Percentiles rank a stretch among this genome's conserved stretches.
Conservation (phyloP, 805 yeast genomes). For the Yamadazyma sp. region DNA sequence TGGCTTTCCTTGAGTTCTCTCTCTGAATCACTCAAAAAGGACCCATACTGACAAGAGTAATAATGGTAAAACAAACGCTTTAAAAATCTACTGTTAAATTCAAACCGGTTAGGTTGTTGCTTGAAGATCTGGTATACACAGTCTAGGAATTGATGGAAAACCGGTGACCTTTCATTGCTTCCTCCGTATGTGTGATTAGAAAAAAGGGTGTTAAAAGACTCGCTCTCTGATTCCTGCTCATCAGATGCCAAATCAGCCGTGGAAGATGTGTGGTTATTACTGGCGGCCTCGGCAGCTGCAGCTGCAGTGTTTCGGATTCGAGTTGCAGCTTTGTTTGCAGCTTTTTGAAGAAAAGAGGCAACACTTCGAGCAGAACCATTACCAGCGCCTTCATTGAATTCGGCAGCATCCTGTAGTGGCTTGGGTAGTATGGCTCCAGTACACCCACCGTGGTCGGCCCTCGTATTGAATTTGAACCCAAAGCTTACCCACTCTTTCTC, state of each 20-base stretch:
- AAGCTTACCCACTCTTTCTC: conserved; percentile 96
- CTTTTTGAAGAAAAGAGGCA: conserved; percentile 39
- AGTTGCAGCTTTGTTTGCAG: conserved; percentile 44
- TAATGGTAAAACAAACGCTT: conserved; percentile 83
- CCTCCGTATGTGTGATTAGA: conserved; percentile 28
- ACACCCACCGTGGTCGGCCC: conserved; percentile 73
- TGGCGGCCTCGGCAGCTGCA: conserved; percentile 18
- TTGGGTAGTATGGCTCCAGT: conserved; percentile 36
- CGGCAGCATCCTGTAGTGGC: conserved; percentile 12
- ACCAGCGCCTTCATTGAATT: conserved; percentile 11
- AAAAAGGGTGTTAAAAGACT: conserved; percentile 2
- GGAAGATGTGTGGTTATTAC: conserved; percentile 13
- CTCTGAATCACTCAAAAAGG: conserved; percentile 79
- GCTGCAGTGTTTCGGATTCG: conserved; percentile 41
- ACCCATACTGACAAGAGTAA: conserved; percentile 93
- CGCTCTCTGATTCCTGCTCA: conserved; percentile 13
- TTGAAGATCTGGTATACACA: conserved; percentile 76
- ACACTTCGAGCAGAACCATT: conserved; percentile 28
- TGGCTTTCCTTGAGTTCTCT: conserved; percentile 46
- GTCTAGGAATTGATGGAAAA: conserved; percentile 92
- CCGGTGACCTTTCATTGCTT: conserved; percentile 61
- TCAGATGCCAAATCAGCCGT: conserved; percentile 18
- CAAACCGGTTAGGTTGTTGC: conserved; percentile 73
- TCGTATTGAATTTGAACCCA: conserved; percentile 85
- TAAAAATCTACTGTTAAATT: conserved; percentile 84